Conservation (phyloP, 2,329 filamentous ascomycete species). For the Botryotinia narcissicola region DNA sequence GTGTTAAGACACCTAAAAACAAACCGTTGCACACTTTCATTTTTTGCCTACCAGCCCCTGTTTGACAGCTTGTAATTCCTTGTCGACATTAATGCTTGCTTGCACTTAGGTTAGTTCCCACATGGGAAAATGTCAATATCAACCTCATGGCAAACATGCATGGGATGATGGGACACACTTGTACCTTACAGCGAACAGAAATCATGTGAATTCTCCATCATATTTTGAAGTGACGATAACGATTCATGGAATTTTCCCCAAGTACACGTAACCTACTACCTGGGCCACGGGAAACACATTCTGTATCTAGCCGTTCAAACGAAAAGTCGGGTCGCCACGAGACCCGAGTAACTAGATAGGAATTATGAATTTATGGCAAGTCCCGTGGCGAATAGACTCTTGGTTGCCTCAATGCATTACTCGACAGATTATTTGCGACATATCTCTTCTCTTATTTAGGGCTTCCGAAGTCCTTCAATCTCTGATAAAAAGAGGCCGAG, state of each 20-base stretch:
- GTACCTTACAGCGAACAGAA: conserved; percentile 25
- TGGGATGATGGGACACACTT: conserved; percentile 8
- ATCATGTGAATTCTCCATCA: conserved; percentile 11
- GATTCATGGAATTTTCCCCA: neutral
- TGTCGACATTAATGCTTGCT: conserved; percentile 20
- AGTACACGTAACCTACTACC: conserved; percentile 17
- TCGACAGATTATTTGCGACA: neutral
- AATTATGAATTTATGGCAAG: conserved; percentile 12
- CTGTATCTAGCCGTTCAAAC: conserved; percentile 18
- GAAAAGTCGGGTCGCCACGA: conserved; percentile 18
- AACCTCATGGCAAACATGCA: conserved; percentile 27
- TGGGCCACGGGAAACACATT: conserved; percentile 17
- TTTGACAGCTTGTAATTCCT: conserved; percentile 26
- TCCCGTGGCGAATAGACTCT: conserved; percentile 14
- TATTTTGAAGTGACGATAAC: neutral
- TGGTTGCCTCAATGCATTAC: conserved; percentile 13
- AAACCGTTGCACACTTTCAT: conserved; percentile 20
- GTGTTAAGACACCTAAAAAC: conserved; percentile 4
- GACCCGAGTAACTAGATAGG: conserved; percentile 2
- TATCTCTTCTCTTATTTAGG: neutral
- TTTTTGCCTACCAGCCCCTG: conserved; percentile 24
- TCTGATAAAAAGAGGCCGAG: conserved; percentile 11
- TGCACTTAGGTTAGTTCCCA: conserved; percentile 25
- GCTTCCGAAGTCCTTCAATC: conserved; percentile 18
- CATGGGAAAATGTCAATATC: conserved; percentile 30